Percentiles rank a stretch among this genome's conserved stretches.
These are phyloP conservation scores for Murraya koenigii DNA, from an alignment of 345 rosid species.

Conservation along the genomic window DNA sequence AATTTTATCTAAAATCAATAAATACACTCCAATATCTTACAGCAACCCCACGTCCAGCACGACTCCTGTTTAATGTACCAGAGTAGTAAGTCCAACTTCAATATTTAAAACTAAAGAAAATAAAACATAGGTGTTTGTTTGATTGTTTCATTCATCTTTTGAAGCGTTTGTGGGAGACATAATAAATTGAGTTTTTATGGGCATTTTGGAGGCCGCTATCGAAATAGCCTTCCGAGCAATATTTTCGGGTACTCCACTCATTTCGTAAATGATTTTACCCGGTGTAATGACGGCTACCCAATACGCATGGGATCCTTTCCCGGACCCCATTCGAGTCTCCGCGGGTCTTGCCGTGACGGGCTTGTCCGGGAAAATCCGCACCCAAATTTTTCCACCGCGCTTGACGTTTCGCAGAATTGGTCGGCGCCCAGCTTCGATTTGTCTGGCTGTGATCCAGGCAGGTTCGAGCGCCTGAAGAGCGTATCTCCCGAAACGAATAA, in stretches of 20 bases:
- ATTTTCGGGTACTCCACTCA: neutral
- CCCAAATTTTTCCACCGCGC: neutral
- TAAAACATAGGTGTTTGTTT: too few relatives aligned
- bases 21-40: too few relatives aligned
- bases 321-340: slow-evolving; percentile 5
- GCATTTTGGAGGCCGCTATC: neutral
- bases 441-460: neutral
- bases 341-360: slow-evolving; percentile 2
- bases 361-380: neutral
- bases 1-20: too few relatives aligned
- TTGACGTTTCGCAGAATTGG: neutral
- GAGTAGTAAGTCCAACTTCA: too few relatives aligned
- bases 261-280: slow-evolving; percentile 15
- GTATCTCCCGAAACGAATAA: neutral
- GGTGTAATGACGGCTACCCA: slow-evolving; percentile 20
- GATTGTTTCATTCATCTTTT: too few relatives aligned
- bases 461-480: neutral
- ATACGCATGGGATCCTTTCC: slow-evolving; percentile 12
- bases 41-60: accelerated
- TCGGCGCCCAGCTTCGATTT: neutral
- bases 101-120: too few relatives aligned
- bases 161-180: neutral
- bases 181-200: neutral
- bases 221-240: neutral
- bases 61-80: too few relatives aligned